phyloP scores from a whole-genome alignment of 306 rosid genomes.

The Sphenostylis stenocarpa region DNA sequence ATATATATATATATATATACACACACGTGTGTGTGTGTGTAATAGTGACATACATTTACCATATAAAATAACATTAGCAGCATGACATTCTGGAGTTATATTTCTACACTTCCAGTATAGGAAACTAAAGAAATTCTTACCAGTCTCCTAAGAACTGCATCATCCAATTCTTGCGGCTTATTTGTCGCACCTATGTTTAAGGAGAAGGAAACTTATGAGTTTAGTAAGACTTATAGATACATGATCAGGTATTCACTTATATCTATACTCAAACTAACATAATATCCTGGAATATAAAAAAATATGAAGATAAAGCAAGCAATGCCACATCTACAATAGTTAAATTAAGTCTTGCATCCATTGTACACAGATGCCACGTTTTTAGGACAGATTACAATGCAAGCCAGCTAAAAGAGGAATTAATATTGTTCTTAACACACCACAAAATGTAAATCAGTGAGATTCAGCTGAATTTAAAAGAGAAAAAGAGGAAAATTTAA shows the following conservation, averaged over 20 bases:
- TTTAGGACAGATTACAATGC: conserved; percentile 15
- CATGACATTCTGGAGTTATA: conserved; percentile 13
- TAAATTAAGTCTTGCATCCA: background rate
- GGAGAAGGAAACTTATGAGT: conserved; percentile 5
- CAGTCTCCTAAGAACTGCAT: conserved; percentile 96
- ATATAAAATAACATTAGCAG: background rate
- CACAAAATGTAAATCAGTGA: conserved; percentile 10
- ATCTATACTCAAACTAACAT: conserved; percentile 15
- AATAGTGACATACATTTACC: background rate
- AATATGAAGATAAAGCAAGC: background rate
- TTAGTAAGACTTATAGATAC: conserved; percentile 3
- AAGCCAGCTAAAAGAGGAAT: conserved; percentile 16
- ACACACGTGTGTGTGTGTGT: no score
- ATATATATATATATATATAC: background rate
- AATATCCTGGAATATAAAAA: background rate
- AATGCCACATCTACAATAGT: conserved; percentile 16
- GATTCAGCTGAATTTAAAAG: conserved; percentile 17
- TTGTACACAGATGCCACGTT: conserved; percentile 5
- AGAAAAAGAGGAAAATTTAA: background rate
- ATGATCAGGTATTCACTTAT: conserved; percentile 1
- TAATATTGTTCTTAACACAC: background rate
- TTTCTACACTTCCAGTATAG: conserved; percentile 3
- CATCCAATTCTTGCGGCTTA: conserved; percentile 98
- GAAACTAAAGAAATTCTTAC: conserved; percentile 47
- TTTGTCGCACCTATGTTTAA: conserved; percentile 87